phyloP scores from a whole-genome alignment of 352 stramenopile species.

The Pythium folliculosum region DNA sequence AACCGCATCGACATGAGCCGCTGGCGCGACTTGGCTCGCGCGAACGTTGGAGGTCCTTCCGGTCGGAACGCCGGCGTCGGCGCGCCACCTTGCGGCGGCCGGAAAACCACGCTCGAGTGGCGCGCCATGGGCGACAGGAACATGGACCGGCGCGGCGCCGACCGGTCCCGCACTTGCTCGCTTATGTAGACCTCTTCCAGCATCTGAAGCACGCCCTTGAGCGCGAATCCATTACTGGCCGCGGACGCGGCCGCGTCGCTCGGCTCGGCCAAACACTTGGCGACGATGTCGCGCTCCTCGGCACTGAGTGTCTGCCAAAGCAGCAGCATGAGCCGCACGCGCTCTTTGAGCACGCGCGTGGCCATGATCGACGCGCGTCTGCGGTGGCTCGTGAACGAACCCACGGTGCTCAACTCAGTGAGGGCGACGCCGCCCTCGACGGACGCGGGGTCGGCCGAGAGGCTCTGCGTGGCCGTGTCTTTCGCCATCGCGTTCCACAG shows the following conservation, averaged over 20 bases:
- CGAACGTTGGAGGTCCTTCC: not conserved
- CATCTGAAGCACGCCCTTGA: conserved; percentile 47
- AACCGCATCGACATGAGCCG: conserved; percentile 13
- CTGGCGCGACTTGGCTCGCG: not conserved
- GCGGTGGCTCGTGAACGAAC: conserved; percentile 13
- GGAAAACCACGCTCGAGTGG: conserved; percentile 19
- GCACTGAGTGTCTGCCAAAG: conserved; percentile 53
- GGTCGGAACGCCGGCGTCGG: too few species aligned
- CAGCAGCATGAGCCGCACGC: conserved; percentile 52
- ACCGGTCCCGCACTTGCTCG: conserved; percentile 47
- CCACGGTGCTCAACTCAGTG: not conserved
- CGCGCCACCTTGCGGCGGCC: not conserved
- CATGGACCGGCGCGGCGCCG: conserved; percentile 19
- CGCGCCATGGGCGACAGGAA: conserved; percentile 19
- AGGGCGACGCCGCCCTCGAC: not conserved
- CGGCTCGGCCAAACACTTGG: conserved; percentile 32
- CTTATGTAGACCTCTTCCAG: conserved; percentile 66
- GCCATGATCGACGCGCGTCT: conserved; percentile 45
- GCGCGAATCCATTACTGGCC: conserved; percentile 16
- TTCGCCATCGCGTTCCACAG: conserved; percentile 67
- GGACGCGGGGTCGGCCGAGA: not conserved
- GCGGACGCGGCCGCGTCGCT: not conserved
- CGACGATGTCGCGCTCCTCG: conserved; percentile 49
- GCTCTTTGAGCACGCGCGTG: conserved; percentile 58
- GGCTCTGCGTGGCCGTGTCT: conserved; percentile 16